These are phyloP conservation scores for Aquanectria penicillioides DNA, from an alignment of 2,329 filamentous ascomycete genomes.

Conservation along the genomic window DNA sequence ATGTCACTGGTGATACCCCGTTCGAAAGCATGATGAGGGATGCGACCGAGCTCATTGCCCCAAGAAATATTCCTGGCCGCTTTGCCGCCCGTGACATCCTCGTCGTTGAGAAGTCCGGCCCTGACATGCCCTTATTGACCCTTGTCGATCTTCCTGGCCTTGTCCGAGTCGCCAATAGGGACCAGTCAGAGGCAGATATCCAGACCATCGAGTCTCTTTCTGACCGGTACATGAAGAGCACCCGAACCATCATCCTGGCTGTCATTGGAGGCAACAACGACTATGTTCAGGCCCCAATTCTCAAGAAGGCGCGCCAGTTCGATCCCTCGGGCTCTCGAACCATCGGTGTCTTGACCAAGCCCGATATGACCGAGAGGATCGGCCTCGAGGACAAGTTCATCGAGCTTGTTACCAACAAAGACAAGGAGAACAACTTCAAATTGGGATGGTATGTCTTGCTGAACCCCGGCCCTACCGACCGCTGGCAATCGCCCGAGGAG, in stretches of 20 bases:
- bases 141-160: constrained; percentile 71
- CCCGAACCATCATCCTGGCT: constrained; percentile 64
- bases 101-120: constrained; percentile 67
- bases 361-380: constrained; percentile 62
- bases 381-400: constrained; percentile 65
- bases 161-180: constrained; percentile 62
- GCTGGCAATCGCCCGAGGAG: constrained; percentile 55
- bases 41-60: constrained; percentile 62
- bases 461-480: constrained; percentile 59
- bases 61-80: constrained; percentile 59
- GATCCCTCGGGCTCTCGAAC: constrained; percentile 60
- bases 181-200: constrained; percentile 64
- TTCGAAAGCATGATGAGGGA: constrained; percentile 63
- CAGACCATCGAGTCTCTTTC: constrained; percentile 62
- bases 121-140: constrained; percentile 67
- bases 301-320: constrained; percentile 61
- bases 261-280: constrained; percentile 66
- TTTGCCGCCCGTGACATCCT: constrained; percentile 65
- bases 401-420: constrained; percentile 61
- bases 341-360: constrained; percentile 63
- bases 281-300: constrained; percentile 62
- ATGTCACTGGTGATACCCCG: constrained; percentile 54
- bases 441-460: constrained; percentile 63
- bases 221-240: constrained; percentile 65
- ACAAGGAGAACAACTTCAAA: constrained; percentile 60